phyloP scores from a whole-genome alignment of 2,329 filamentous ascomycete species.

The Hymenoscyphus linearis region DNA sequence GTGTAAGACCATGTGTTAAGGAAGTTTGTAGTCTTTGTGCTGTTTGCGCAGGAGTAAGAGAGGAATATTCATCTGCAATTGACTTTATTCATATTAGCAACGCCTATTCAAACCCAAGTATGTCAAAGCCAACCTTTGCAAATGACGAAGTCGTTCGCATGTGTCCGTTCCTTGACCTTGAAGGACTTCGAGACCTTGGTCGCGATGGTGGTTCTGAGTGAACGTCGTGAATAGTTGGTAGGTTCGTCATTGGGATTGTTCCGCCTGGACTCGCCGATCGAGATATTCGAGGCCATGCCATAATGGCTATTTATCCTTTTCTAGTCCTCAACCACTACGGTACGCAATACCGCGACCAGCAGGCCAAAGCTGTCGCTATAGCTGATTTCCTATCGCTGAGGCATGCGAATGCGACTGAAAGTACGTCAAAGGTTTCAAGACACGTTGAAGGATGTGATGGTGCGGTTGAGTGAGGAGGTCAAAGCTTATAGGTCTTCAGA shows the following conservation, averaged over 20 bases:
- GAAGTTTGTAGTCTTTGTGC: slow-evolving; percentile 76
- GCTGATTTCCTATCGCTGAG: slow-evolving; percentile 26
- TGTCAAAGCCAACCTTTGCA: slow-evolving; percentile 26
- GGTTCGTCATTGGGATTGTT: slow-evolving; percentile 27
- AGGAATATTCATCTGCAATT: slow-evolving; percentile 53
- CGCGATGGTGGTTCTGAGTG: slow-evolving; percentile 24
- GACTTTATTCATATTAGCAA: slow-evolving; percentile 20
- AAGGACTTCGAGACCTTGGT: slow-evolving; percentile 16
- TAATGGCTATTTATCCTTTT: slow-evolving; percentile 13
- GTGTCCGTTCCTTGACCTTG: slow-evolving; percentile 26
- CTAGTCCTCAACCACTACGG: neutral
- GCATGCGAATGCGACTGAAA: slow-evolving; percentile 24
- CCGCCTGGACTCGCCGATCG: slow-evolving; percentile 27
- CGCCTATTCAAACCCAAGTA: neutral
- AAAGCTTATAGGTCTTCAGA: neutral
- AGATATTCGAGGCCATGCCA: slow-evolving; percentile 31
- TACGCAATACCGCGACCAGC: slow-evolving; percentile 26
- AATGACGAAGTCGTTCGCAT: slow-evolving; percentile 29
- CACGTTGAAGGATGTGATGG: neutral
- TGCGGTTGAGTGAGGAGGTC: neutral
- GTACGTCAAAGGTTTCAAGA: neutral
- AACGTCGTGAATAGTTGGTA: slow-evolving; percentile 22
- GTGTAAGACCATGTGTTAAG: slow-evolving; percentile 73
- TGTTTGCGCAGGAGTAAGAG: slow-evolving; percentile 72
- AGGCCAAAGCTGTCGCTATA: slow-evolving; percentile 29